Evolutionary conservation across 2,329 filamentous ascomycete species (phyloP).

Genomic region (Alternaria dauci): DNA sequence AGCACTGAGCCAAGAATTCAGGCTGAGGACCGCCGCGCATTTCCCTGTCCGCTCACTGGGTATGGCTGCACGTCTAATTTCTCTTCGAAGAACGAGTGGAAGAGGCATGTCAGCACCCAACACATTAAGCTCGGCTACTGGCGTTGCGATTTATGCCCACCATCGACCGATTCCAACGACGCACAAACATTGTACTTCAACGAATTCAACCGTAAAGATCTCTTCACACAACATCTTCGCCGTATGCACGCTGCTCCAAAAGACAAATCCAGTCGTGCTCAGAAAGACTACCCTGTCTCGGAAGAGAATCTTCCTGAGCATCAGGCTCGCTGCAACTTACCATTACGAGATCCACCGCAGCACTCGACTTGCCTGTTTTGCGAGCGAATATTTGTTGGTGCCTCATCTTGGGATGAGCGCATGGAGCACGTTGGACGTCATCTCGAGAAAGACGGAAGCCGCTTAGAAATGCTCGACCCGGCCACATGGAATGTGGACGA

Average conservation of each 20-base stretch:
- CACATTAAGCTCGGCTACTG: constrained; percentile 79
- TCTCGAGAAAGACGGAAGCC: constrained; percentile 65
- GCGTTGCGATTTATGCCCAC: constrained; percentile 72
- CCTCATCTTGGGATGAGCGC: constrained; percentile 76
- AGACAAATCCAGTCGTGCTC: constrained; percentile 40
- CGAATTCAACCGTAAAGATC: constrained; percentile 89
- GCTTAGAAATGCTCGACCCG: constrained; percentile 24
- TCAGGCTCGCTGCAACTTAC: constrained; percentile 66
- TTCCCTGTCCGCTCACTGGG: constrained; percentile 78
- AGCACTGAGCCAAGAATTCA: constrained; percentile 17
- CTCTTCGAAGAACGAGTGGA: constrained; percentile 92
- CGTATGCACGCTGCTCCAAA: constrained; percentile 77
- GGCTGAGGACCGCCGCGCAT: constrained; percentile 58
- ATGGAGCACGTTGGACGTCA: constrained; percentile 91
- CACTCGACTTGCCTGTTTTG: constrained; percentile 73
- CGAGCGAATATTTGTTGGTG: constrained; percentile 67
- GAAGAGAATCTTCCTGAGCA: constrained; percentile 65
- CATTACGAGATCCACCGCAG: constrained; percentile 69
- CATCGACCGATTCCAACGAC: constrained; percentile 44
- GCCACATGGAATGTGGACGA: constrained; percentile 39
- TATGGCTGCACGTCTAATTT: constrained; percentile 80
- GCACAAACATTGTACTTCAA: constrained; percentile 53
- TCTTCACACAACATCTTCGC: constrained; percentile 86
- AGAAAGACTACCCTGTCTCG: constrained; percentile 55
- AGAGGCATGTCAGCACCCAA: constrained; percentile 82